These are phyloP conservation scores for Microcyclospora tardicrescens DNA, from an alignment of 2,329 filamentous ascomycete genomes.

Conservation along the genomic window DNA sequence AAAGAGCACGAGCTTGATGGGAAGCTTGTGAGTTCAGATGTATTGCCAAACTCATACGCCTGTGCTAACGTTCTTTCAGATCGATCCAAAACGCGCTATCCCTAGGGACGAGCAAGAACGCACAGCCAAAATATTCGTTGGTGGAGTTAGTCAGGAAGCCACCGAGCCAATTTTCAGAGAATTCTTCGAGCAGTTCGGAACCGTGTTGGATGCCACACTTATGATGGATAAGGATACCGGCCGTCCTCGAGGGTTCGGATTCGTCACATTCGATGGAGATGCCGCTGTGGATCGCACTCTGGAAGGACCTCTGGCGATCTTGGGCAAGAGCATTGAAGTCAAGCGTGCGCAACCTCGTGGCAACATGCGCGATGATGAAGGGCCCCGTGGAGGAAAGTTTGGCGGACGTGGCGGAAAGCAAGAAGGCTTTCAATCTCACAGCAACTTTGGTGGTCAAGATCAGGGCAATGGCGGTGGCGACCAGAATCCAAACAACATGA, in stretches of 20 bases:
- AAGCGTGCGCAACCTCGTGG: slow-evolving; percentile 95
- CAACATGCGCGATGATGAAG: slow-evolving; percentile 82
- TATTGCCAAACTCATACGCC: slow-evolving; percentile 3
- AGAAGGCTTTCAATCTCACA: slow-evolving; percentile 22
- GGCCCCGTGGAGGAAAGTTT: slow-evolving; percentile 33
- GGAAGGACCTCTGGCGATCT: slow-evolving; percentile 72
- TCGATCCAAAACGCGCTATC: slow-evolving; percentile 94
- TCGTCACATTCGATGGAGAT: slow-evolving; percentile 96
- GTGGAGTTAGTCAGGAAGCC: slow-evolving; percentile 92
- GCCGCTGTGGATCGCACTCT: slow-evolving; percentile 87
- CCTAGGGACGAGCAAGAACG: slow-evolving; percentile 96
- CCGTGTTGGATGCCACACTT: slow-evolving; percentile 89
- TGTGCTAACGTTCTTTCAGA: slow-evolving; percentile 41
- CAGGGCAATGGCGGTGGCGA: slow-evolving; percentile 6
- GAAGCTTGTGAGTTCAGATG: slow-evolving; percentile 64
- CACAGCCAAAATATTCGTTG: slow-evolving; percentile 97
- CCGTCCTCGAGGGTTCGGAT: slow-evolving; percentile 89
- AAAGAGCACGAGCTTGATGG: slow-evolving; percentile 97
- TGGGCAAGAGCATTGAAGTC: slow-evolving; percentile 92
- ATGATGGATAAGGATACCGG: slow-evolving; percentile 99
- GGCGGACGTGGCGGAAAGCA: slow-evolving; percentile 28
- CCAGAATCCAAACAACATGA: slow-evolving; percentile 52
- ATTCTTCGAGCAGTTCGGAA: slow-evolving; percentile 92
- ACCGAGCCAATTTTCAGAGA: slow-evolving; percentile 92
- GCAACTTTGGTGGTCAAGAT: slow-evolving; percentile 11